Conservation (phyloP, 164 flowering plant species). For the Saururus chinensis region DNA sequence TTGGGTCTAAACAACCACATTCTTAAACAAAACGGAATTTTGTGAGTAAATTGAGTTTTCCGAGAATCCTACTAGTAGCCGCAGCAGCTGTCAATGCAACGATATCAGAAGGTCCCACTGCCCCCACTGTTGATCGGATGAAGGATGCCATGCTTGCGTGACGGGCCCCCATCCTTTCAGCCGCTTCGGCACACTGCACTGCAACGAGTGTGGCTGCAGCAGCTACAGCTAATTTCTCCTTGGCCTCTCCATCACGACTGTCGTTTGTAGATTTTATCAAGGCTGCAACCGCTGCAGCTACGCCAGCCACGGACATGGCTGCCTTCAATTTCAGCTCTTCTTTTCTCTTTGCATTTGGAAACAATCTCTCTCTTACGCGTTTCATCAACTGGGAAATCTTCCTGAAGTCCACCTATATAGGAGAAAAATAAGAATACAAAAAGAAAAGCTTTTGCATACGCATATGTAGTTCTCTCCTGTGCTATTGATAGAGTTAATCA, state of each 20-base stretch:
- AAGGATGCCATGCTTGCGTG: conserved; percentile 1
- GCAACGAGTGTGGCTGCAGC: conserved; percentile 6
- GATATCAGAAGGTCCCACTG: background rate
- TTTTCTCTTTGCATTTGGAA: background rate
- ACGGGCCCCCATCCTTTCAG: conserved; percentile 4
- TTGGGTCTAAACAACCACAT: no score
- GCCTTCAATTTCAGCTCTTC: conserved; percentile 4
- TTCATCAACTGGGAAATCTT: background rate
- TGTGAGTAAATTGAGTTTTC: no score
- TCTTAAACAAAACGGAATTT: no score
- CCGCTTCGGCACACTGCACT: conserved; percentile 4
- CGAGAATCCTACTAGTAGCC: background rate
- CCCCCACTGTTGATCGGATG: background rate
- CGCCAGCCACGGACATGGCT: conserved; percentile 7
- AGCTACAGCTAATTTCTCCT: conserved; percentile 4
- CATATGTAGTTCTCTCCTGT: background rate
- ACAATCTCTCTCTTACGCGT: background rate
- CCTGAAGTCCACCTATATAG: background rate
- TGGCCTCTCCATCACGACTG: background rate
- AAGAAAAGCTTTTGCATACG: no score
- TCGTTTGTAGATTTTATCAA: conserved; percentile 1
- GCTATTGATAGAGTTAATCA: background rate
- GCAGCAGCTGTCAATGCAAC: background rate
- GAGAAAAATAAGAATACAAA: no score
- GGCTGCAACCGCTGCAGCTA: conserved; percentile 4